Evolutionary conservation across 371 early-diverging fungal species (phyloP).

Genomic region (Smittium culicis): DNA sequence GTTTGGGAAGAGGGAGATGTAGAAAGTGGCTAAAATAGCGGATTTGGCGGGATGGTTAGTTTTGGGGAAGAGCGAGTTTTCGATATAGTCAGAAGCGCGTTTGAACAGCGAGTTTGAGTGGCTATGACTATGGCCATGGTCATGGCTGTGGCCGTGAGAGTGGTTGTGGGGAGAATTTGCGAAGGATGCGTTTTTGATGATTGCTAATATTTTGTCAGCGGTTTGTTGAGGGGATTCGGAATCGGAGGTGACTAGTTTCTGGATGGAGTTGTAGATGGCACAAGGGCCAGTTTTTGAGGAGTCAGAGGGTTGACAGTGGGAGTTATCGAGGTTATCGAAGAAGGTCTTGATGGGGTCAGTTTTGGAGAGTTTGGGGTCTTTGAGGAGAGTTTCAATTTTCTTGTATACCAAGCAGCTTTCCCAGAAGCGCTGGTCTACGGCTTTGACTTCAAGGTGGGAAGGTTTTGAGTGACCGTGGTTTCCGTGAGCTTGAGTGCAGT

Average conservation of each 20-base stretch:
- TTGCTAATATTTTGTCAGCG: not conserved
- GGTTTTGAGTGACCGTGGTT: not conserved
- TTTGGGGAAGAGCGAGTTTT: slow-evolving; percentile 17
- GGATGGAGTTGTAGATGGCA: not conserved
- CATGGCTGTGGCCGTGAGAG: not conserved
- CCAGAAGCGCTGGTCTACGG: not conserved
- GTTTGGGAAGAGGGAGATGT: slow-evolving; percentile 73
- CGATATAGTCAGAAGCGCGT: not conserved
- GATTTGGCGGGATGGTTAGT: slow-evolving; percentile 34
- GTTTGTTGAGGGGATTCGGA: not conserved
- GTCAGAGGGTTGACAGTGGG: not conserved
- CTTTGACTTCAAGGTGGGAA: not conserved
- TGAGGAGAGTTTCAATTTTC: not conserved
- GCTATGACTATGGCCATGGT: not conserved
- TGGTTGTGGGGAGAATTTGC: not conserved
- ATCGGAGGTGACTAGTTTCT: not conserved
- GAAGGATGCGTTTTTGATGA: not conserved
- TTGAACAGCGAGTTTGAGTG: not conserved
- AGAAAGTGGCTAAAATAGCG: slow-evolving; percentile 61
- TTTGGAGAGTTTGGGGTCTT: not conserved
- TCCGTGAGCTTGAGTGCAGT: not conserved
- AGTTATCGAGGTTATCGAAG: not conserved
- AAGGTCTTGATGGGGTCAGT: not conserved
- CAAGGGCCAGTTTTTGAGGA: not conserved
- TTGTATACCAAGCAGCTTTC: slow-evolving; percentile 8